A percentile compares a stretch with the other conserved stretches of the same genome.
Conservation (phyloP, 2,329 filamentous ascomycete species). For the Chaetomiaceae sp. region DNA sequence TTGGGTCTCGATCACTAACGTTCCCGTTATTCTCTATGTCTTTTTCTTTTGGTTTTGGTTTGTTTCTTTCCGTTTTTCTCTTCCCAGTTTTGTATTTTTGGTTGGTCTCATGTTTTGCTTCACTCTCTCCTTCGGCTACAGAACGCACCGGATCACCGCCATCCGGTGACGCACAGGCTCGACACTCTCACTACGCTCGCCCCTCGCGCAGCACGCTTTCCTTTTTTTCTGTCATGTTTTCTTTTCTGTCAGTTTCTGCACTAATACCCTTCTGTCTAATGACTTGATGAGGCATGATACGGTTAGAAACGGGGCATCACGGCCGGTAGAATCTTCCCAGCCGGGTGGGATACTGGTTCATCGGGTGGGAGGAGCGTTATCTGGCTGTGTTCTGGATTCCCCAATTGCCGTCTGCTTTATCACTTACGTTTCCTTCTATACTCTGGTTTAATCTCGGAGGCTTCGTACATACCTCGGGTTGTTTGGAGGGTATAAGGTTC, state of each 20-base stretch:
- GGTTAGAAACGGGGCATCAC: conserved; percentile 17
- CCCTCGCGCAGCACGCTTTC: not conserved
- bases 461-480: no score
- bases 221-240: not conserved
- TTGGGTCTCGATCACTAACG: not conserved
- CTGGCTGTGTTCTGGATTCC: conserved; percentile 10
- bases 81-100: not conserved
- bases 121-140: not conserved
- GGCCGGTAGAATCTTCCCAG: conserved; percentile 9
- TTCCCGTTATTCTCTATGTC: not conserved
- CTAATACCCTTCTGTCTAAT: conserved; percentile 12
- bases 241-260: not conserved
- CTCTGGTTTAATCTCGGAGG: no score
- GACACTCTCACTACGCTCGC: not conserved
- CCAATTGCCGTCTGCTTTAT: conserved; percentile 6
- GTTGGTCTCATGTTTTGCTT: not conserved
- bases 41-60: not conserved
- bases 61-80: not conserved
- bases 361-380: not conserved
- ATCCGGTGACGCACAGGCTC: not conserved
- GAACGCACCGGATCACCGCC: not conserved
- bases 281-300: conserved; percentile 18
- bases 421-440: not conserved
- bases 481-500: no score
- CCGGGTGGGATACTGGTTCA: not conserved